phyloP scores from a whole-genome alignment of 352 stramenopile species.

The Pythium sp. region DNA sequence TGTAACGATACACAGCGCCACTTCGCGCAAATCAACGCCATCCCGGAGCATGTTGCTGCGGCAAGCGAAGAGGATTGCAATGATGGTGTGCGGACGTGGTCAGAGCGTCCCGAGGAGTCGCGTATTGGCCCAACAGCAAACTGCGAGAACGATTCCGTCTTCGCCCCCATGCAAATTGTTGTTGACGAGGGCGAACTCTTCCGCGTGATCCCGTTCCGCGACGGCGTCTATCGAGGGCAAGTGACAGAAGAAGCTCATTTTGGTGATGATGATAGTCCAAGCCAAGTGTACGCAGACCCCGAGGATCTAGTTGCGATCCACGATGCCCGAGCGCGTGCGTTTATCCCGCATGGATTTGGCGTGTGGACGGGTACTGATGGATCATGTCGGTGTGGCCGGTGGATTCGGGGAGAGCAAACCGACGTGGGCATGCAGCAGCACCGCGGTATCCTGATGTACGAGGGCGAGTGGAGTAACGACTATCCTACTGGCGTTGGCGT shows the following conservation, averaged over 20 bases:
- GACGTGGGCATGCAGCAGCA: constrained; percentile 35
- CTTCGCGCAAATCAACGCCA: not conserved
- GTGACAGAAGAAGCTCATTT: not conserved
- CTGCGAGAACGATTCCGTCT: not conserved
- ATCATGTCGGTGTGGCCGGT: constrained; percentile 34
- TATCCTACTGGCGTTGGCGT: constrained; percentile 34
- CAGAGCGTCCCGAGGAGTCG: not conserved
- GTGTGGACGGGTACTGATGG: constrained; percentile 32
- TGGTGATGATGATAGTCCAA: not conserved
- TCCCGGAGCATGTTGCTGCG: not conserved
- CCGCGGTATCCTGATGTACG: constrained; percentile 33
- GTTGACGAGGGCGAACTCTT: not conserved
- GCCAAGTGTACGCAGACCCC: not conserved
- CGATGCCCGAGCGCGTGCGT: not conserved
- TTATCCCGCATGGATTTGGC: constrained; percentile 37
- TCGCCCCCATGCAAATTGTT: constrained; percentile 1
- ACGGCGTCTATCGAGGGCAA: constrained; percentile 15
- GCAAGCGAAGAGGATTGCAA: not conserved
- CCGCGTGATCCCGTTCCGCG: constrained; percentile 2
- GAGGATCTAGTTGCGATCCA: not conserved
- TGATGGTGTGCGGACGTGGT: not conserved
- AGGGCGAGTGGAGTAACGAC: constrained; percentile 35
- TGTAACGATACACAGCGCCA: not conserved
- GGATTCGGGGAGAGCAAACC: constrained; percentile 34
- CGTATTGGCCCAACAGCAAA: not conserved